Evolutionary conservation across 176 grass and related monocot species (phyloP), one percentile per base, ranked within the genome.

Genomic region (Puya raimondii): DNA sequence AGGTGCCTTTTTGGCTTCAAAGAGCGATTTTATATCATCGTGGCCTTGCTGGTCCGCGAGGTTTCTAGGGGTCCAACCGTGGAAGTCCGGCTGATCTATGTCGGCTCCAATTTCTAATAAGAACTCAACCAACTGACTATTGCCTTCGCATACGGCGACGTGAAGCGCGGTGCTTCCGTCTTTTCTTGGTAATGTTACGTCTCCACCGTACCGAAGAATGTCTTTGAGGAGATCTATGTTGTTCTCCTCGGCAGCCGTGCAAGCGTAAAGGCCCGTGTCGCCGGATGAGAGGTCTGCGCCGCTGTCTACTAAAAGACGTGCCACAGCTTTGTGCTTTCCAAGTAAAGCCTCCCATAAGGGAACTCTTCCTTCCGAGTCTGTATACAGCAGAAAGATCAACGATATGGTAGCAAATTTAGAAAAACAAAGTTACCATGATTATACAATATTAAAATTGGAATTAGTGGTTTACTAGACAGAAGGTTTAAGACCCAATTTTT

Each of bases 11-110:
- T 49, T 67, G 66, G 66, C 71, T 72, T 79, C 81, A 65, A 99
- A 99, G 1, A 99, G 33, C 17, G 63, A 48, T 48, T 80, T 84
- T 15, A 99, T 99, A 18, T 91, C 89, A 14, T 86, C 72, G 8
- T 99, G 90, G 49, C 87, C 77, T 79, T 99, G 94, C 51, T 99
- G 94, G 2, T 93, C 84, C n/a, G 94, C 94, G 53, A 99, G 84
- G 27, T 63, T 49, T 73, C 80, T 72, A 17, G 87, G 72, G 21
- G 87, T 88, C 80, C 82, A 99, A 59, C 85, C 85, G 59, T 91
- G 51, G 15, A 2, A n/a, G 78, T 90, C 74, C 17, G 54, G 72
- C 56, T 74, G 66, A 29, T 93, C 80, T 2, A 99, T 73, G 68
- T 93, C 75, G 3, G 84, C 89, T 56, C 86, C 71, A 1, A 74